Evolutionary conservation across 495 filamentous ascomycete species (phyloP), one percentile per base, ranked within the genome.

Genomic region (Polyplosphaeria fusca): DNA sequence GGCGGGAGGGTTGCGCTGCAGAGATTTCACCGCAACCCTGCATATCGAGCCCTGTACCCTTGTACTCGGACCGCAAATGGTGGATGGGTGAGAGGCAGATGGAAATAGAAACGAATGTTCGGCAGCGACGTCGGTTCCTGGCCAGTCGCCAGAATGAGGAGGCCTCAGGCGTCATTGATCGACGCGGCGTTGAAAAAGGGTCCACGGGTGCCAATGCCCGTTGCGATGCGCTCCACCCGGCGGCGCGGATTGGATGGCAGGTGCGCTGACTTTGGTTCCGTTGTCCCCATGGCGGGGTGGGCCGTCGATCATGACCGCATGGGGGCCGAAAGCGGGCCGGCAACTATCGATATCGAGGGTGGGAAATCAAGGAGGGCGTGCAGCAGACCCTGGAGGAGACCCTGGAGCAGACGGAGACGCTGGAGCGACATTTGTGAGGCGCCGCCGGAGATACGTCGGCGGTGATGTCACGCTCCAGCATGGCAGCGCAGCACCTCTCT

Each of bases 131-230:
- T 25, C 22, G 16, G 5, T 18, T 5, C 22, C 13, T 19, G 13
- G 41, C 22, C n/a, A 23, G 19, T 11, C 13, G 35, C 16, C 22
- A 26, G 16, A 27, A 42, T 13, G n/a, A 39, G 22, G 45, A 49
- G 39, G 39, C 47, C 39, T 51, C 25, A 58, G 55, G 46, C 55
- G 55, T 58, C 55, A 58, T 58, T n/a, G 55, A 58, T 58, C 55
- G 27, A 25, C 54, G 24, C 18, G 23, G 12, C 27, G 20, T 23
- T 23, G 3, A 14, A 22, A 20, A 20, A 7, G 2, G 20, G 14
- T 35, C 30, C 7, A 35, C 30, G 7, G 30, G 30, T 14, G 30
- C 7, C 30, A 7, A 35, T 35, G 30, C 30, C 30, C 30, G 47
- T 51, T 46, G 47, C 26, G 54, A 16, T 5, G 30, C 22, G n/a